Conservation (phyloP, 768 basidiomycete genomes). For the Heimioporus sp. region DNA sequence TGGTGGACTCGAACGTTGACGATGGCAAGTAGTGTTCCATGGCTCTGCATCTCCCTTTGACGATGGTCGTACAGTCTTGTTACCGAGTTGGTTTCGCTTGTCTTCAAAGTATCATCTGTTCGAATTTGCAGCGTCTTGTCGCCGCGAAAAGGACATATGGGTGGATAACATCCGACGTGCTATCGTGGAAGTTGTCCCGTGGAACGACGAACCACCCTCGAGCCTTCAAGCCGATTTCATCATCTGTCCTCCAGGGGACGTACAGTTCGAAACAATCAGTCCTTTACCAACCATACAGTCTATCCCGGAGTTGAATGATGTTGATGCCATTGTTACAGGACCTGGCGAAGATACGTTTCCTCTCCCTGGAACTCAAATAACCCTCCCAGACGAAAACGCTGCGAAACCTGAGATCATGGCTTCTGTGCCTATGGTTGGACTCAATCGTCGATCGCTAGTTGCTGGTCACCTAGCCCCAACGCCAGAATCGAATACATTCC, state of each 20-base stretch:
- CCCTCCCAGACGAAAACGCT: conserved; percentile 13
- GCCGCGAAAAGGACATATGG: conserved; percentile 87
- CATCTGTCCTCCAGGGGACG: conserved; percentile 34
- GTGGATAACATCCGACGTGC: conserved; percentile 62
- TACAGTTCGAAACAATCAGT: conserved; percentile 38
- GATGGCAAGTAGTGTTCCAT: conserved; percentile 62
- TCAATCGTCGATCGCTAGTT: conserved; percentile 62
- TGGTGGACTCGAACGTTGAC: conserved; percentile 65
- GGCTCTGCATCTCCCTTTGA: conserved; percentile 1
- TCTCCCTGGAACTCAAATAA: not conserved
- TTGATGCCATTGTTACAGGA: conserved; percentile 6
- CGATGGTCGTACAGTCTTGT: conserved; percentile 48
- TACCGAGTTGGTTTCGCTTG: conserved; percentile 82
- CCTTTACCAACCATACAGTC: conserved; percentile 56
- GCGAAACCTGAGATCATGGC: conserved; percentile 18
- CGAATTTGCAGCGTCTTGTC: conserved; percentile 84
- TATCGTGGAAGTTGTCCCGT: conserved; percentile 38
- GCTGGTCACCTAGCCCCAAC: conserved; percentile 53
- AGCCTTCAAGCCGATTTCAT: conserved; percentile 54
- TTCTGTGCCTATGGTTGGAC: conserved; percentile 13
- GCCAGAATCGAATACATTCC: conserved; percentile 47
- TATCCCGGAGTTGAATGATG: conserved; percentile 45
- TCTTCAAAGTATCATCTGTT: conserved; percentile 68
- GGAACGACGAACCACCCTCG: conserved; percentile 61
- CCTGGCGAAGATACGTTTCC: conserved; percentile 2